phyloP scores from a whole-genome alignment of 768 basidiomycete genomes.

The Rhizopogon vinicolor region DNA sequence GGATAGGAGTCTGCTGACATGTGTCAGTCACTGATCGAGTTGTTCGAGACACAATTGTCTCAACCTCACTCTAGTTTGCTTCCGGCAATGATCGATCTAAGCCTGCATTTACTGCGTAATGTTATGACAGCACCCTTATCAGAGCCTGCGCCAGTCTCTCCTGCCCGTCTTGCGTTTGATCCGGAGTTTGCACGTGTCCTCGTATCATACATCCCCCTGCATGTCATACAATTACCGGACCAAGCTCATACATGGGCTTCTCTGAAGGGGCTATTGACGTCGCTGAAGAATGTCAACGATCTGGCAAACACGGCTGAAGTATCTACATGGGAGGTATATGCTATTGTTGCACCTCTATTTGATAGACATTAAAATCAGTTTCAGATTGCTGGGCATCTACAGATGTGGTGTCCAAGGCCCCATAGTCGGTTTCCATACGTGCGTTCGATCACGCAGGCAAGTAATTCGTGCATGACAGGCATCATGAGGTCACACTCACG shows the following conservation, averaged over 20 bases:
- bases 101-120: slow-evolving; percentile 8
- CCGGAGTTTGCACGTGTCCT: slow-evolving; percentile 62
- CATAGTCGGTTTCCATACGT: slow-evolving; percentile 48
- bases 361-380: neutral
- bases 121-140: slow-evolving; percentile 35
- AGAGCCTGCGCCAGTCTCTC: slow-evolving; percentile 38
- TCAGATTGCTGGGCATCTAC: slow-evolving; percentile 48
- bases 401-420: slow-evolving; percentile 40
- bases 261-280: slow-evolving; percentile 46
- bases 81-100: neutral
- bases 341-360: neutral
- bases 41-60: slow-evolving; percentile 1
- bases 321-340: slow-evolving; percentile 58
- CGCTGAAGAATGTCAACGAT: slow-evolving; percentile 47
- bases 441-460: slow-evolving; percentile 62
- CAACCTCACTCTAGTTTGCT: neutral
- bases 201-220: slow-evolving; percentile 63
- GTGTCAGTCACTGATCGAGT: neutral
- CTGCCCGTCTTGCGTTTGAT: slow-evolving; percentile 55
- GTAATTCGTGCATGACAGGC: slow-evolving; percentile 6
- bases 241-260: slow-evolving; percentile 48
- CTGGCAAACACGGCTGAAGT: slow-evolving; percentile 42
- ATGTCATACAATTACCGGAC: slow-evolving; percentile 48
- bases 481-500: slow-evolving; percentile 1
- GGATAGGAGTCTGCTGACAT: neutral